Evolutionary conservation across 192 early-diverging fungal genomes (phyloP).

Genomic region (Diversispora eburnea): DNA sequence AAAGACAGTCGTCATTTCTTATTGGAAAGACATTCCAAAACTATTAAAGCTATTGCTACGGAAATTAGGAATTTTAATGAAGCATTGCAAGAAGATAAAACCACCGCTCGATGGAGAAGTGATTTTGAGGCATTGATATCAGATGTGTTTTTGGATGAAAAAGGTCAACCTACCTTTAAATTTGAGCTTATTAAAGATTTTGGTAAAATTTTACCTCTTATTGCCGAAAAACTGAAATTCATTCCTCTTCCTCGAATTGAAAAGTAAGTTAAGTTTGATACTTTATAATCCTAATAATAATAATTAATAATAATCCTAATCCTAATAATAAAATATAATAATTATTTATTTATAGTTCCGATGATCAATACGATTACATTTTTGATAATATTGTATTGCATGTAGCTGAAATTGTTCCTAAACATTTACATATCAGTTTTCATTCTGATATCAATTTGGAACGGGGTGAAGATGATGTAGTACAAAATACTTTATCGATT

Average conservation of each 20-base stretch:
- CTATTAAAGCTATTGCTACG: constrained; percentile 33
- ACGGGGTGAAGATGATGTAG: constrained; percentile 18
- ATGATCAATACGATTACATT: constrained; percentile 34
- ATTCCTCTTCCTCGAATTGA: constrained; percentile 51
- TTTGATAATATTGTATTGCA: constrained; percentile 42
- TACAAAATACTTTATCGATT: constrained; percentile 24
- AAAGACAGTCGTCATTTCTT: constrained; percentile 35
- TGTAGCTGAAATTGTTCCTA: constrained; percentile 34
- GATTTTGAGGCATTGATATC: constrained; percentile 37
- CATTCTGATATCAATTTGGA: constrained; percentile 34
- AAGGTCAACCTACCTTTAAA: constrained; percentile 48
- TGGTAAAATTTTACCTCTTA: constrained; percentile 38
- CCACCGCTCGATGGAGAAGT: constrained; percentile 33
- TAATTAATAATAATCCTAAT: background rate
- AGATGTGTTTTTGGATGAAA: constrained; percentile 51
- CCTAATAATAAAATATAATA: background rate
- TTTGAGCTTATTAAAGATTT: constrained; percentile 49
- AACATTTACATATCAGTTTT: constrained; percentile 32
- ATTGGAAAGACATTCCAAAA: constrained; percentile 34
- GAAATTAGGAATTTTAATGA: constrained; percentile 32
- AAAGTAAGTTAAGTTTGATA: constrained; percentile 30
- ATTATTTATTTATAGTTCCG: constrained; percentile 23
- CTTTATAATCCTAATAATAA: background rate
- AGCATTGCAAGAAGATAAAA: constrained; percentile 38
- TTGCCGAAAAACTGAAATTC: constrained; percentile 47